Evolutionary conservation across 1,284 basidiomycete species (phyloP).

Genomic region (Pseudozyma tsukubaensis): DNA sequence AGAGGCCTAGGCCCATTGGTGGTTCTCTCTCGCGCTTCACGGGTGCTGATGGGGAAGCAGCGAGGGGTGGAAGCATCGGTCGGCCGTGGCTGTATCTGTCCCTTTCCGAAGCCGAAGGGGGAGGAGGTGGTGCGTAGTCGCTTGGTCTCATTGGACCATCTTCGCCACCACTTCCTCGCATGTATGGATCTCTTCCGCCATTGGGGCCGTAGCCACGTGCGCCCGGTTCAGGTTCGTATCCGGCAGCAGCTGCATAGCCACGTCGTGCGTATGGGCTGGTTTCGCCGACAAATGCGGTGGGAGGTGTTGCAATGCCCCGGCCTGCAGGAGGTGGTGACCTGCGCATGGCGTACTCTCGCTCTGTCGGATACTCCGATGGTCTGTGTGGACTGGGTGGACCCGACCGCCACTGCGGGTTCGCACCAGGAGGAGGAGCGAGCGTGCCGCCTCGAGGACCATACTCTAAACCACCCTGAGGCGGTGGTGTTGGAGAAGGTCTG

Average conservation of each 20-base stretch:
- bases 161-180: neutral
- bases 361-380: conserved; percentile 10
- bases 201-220: neutral
- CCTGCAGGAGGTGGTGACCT: conserved; percentile 5
- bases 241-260: neutral
- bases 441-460: conserved; percentile 1
- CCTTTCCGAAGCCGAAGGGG: neutral
- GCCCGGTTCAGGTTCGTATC: conserved; percentile 13
- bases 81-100: conserved; percentile 6
- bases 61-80: conserved; percentile 22
- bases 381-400: conserved; percentile 21
- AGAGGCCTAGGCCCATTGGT: neutral
- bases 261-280: conserved; percentile 8
- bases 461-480: conserved; percentile 4
- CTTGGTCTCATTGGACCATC: conserved; percentile 3
- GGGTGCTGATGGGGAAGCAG: conserved; percentile 5
- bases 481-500: conserved; percentile 11
- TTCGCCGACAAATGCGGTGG: conserved; percentile 11
- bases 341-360: conserved; percentile 9
- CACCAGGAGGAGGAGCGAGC: neutral
- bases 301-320: conserved; percentile 15
- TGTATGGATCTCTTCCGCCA: conserved; percentile 1
- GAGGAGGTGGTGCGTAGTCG: conserved; percentile 6
- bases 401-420: conserved; percentile 17
- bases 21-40: neutral